A percentile compares a stretch with the other conserved stretches of the same genome.
phyloP scores from a whole-genome alignment of 495 filamentous ascomycete genomes.

The Annulohypoxylon stygium region DNA sequence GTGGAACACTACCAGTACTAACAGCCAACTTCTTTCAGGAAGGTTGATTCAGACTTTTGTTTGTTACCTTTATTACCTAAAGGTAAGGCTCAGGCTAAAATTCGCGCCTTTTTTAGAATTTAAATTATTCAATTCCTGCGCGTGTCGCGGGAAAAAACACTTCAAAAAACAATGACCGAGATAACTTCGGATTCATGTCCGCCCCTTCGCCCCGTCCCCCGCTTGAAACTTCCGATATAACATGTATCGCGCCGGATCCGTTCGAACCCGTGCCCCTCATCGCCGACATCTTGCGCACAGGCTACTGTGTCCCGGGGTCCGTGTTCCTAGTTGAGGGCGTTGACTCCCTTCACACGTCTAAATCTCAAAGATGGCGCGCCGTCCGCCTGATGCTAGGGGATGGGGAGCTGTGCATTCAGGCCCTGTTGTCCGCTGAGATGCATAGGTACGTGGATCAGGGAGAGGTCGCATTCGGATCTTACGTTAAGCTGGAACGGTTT shows the following conservation, averaged over 20 bases:
- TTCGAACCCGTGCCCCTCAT: conserved; percentile 53
- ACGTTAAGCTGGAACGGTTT: conserved; percentile 55
- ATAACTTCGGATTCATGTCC: conserved; percentile 41
- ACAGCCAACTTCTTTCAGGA: conserved; percentile 9
- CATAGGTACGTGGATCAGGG: conserved; percentile 56
- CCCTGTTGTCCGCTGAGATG: conserved; percentile 54
- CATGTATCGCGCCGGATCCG: conserved; percentile 48
- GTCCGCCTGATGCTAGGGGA: conserved; percentile 58
- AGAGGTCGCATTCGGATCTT: conserved; percentile 56
- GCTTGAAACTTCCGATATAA: conserved; percentile 46
- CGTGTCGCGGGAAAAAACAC: conserved; percentile 22
- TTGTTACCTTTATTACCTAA: conserved; percentile 7
- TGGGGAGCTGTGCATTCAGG: conserved; percentile 61
- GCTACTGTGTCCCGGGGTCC: conserved; percentile 55
- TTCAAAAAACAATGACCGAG: conserved; percentile 35
- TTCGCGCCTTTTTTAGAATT: background rate
- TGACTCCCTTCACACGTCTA: conserved; percentile 47
- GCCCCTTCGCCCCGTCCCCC: conserved; percentile 28
- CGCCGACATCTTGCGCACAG: conserved; percentile 56
- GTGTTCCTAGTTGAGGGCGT: conserved; percentile 61
- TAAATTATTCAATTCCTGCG: conserved; percentile 13
- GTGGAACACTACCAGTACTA: conserved; percentile 34
- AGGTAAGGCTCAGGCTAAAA: background rate
- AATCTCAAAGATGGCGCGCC: conserved; percentile 46
- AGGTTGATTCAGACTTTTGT: conserved; percentile 30